phyloP scores from a whole-genome alignment of 192 early-diverging fungal genomes.

The Phlyctochytrium arcticum region DNA sequence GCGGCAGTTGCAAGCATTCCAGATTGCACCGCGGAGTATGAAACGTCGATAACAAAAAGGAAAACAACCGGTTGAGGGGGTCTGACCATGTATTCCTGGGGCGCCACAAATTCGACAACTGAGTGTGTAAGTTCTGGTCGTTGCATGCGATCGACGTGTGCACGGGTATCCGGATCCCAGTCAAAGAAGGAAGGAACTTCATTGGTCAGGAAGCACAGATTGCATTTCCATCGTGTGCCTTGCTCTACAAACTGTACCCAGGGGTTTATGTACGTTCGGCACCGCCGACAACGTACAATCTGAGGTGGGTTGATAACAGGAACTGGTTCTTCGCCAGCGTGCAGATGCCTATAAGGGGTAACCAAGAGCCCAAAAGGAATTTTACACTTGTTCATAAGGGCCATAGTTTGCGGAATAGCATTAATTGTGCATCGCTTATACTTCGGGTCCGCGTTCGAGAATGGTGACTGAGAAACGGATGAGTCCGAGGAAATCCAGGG shows the following conservation, averaged over 20 bases:
- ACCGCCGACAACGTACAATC: conserved; percentile 91
- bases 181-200: conserved; percentile 63
- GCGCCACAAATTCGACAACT: conserved; percentile 92
- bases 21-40: conserved; percentile 80
- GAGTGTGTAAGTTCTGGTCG: conserved; percentile 85
- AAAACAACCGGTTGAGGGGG: conserved; percentile 96
- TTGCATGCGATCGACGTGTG: conserved; percentile 78
- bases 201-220: conserved; percentile 88
- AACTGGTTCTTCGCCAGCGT: conserved; percentile 72
- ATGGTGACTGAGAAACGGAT: conserved; percentile 41
- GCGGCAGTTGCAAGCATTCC: conserved; percentile 78
- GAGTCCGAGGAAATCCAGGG: conserved; percentile 23
- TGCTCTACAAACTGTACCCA: conserved; percentile 94
- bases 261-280: conserved; percentile 95
- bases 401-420: conserved; percentile 77
- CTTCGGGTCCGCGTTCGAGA: conserved; percentile 65
- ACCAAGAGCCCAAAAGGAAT: conserved; percentile 86
- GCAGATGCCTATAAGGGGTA: conserved; percentile 78
- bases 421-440: conserved; percentile 91
- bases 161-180: conserved; percentile 67
- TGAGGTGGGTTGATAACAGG: conserved; percentile 84
- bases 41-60: conserved; percentile 93
- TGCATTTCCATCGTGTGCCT: conserved; percentile 94
- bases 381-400: conserved; percentile 80
- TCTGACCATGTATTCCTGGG: conserved; percentile 95